A percentile compares a stretch with the other conserved stretches of the same genome.
These are phyloP conservation scores for Balamuthia mandrillaris DNA, from an alignment of 208 protist genomes.

Conservation along the genomic window DNA sequence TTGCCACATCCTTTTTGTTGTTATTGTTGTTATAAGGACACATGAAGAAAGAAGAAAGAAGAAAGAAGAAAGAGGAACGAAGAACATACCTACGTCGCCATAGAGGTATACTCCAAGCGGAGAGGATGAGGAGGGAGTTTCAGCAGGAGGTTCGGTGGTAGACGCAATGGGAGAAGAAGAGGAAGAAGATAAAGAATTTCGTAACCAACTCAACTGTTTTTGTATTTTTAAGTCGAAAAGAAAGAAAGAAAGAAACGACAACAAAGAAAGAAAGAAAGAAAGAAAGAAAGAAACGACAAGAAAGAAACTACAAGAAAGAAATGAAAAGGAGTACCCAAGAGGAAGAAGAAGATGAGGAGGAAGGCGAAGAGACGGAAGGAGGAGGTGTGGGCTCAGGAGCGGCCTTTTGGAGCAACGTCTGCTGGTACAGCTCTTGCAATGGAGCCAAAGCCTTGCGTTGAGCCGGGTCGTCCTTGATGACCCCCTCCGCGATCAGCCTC, in stretches of 20 bases:
- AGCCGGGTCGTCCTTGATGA: slow-evolving; percentile 42
- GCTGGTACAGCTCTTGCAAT: slow-evolving; percentile 51
- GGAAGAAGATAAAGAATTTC: too few species aligned
- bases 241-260: too few species aligned
- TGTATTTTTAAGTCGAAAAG: too few species aligned
- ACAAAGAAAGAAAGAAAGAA: slow-evolving; percentile 39
- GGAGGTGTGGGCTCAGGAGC: too few species aligned
- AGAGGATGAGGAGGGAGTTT: not conserved
- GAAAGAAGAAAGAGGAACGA: not conserved
- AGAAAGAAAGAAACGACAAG: too few species aligned
- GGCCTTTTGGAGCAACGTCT: not conserved
- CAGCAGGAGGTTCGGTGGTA: not conserved
- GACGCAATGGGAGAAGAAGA: too few species aligned
- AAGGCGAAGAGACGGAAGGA: too few species aligned
- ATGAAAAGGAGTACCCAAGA: too few species aligned
- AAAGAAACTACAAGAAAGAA: too few species aligned
- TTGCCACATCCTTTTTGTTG: slow-evolving; percentile 85
- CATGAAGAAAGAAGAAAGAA: not conserved
- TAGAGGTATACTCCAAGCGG: slow-evolving; percentile 87
- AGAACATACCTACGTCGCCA: slow-evolving; percentile 75
- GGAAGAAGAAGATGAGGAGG: too few species aligned
- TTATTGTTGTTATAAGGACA: not conserved
- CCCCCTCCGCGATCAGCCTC: slow-evolving; percentile 21
- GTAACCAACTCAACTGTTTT: too few species aligned
- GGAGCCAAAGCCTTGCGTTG: slow-evolving; percentile 46